These are phyloP conservation scores for Poa pratensis DNA, from an alignment of 176 grass and related monocot genomes.

Conservation along the genomic window DNA sequence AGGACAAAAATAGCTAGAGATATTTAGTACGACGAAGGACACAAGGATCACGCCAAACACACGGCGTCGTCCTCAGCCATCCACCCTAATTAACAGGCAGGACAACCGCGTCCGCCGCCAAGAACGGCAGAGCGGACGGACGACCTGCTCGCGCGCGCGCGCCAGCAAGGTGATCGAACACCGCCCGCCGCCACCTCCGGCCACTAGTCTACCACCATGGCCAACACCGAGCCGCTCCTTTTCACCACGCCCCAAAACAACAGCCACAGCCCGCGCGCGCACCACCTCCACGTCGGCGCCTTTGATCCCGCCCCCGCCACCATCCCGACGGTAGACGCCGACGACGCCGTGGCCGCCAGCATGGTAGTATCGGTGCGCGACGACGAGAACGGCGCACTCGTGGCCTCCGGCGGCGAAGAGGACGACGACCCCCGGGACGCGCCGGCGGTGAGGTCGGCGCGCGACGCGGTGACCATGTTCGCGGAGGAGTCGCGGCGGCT, in stretches of 20 bases:
- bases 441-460: constrained; percentile 35
- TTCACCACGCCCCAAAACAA: not conserved
- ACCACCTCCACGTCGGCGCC: not conserved
- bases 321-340: not conserved
- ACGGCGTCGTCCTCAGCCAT: constrained; percentile 11
- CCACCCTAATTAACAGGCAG: constrained; percentile 14
- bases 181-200: constrained; percentile 21
- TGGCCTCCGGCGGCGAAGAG: constrained; percentile 9
- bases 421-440: constrained; percentile 32
- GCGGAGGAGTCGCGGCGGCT: constrained; percentile 50
- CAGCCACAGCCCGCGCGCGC: constrained; percentile 29
- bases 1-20: not conserved
- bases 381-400: constrained; percentile 46
- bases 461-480: constrained; percentile 55
- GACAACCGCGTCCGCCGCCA: not conserved
- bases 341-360: not conserved
- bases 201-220: constrained; percentile 19
- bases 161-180: not conserved
- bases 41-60: not conserved
- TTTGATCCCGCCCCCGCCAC: not conserved
- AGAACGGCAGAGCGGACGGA: constrained; percentile 40
- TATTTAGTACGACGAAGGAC: not conserved
- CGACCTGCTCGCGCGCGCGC: not conserved
- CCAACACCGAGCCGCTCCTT: constrained; percentile 44
- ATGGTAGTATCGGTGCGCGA: constrained; percentile 35